These are phyloP conservation scores for Metschnikowia matae DNA, from an alignment of 805 yeast species.

Conservation along the genomic window DNA sequence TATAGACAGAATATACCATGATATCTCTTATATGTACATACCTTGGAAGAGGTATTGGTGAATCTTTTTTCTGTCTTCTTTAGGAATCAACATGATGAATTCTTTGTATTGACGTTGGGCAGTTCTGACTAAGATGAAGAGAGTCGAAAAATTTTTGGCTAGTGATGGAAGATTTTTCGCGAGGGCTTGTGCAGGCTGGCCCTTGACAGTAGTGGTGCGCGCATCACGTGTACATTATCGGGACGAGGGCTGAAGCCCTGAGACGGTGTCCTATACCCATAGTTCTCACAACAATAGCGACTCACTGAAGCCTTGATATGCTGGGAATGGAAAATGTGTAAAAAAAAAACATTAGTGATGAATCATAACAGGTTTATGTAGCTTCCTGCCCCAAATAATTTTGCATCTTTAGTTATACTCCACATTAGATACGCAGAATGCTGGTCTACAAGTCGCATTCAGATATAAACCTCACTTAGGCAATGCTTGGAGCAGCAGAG, in stretches of 20 bases:
- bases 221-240: neutral
- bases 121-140: constrained; percentile 15
- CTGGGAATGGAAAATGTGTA: no score
- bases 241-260: constrained; percentile 4
- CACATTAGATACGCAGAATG: no score
- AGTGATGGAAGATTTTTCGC: constrained; percentile 18
- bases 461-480: no score
- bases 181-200: constrained; percentile 13
- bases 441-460: no score
- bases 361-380: no score
- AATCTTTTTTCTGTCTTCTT: constrained; percentile 99
- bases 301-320: neutral
- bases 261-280: neutral
- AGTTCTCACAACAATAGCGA: neutral
- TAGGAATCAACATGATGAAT: constrained; percentile 91
- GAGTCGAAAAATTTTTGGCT: constrained; percentile 11
- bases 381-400: no score
- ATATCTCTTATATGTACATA: constrained; percentile 44
- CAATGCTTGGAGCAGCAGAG: no score
- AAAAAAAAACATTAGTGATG: no score
- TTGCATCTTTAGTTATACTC: no score
- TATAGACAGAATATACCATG: neutral
- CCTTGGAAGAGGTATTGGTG: constrained; percentile 99
- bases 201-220: neutral
- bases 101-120: constrained; percentile 17